These are phyloP conservation scores for Aristolochia fimbriata DNA, from an alignment of 164 flowering plant species.

Conservation along the genomic window DNA sequence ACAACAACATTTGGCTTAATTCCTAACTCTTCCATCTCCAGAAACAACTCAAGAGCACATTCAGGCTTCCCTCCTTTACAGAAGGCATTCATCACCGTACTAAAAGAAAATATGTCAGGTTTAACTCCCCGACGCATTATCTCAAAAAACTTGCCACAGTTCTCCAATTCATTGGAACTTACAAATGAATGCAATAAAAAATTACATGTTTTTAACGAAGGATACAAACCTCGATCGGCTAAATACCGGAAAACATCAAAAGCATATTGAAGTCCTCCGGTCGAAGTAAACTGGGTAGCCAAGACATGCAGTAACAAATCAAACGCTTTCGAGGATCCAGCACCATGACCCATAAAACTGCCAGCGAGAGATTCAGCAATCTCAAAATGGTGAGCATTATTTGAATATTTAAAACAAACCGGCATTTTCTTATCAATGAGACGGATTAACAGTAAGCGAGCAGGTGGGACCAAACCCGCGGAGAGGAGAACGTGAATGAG, in stretches of 20 bases:
- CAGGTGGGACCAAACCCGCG: slow-evolving; percentile 29
- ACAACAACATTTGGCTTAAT: slow-evolving; percentile 47
- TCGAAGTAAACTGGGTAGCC: slow-evolving; percentile 32
- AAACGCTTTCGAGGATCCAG: slow-evolving; percentile 5
- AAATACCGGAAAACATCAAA: slow-evolving; percentile 39
- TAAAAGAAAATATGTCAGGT: slow-evolving; percentile 48
- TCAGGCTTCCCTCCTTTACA: slow-evolving; percentile 45
- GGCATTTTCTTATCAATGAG: slow-evolving; percentile 54
- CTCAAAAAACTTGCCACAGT: slow-evolving; percentile 34
- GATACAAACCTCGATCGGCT: slow-evolving; percentile 32
- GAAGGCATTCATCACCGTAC: slow-evolving; percentile 45
- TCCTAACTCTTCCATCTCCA: slow-evolving; percentile 42
- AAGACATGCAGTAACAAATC: slow-evolving; percentile 63
- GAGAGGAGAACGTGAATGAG: slow-evolving; percentile 41
- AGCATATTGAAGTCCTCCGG: slow-evolving; percentile 23
- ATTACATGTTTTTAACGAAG: slow-evolving; percentile 51
- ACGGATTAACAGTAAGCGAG: slow-evolving; percentile 53
- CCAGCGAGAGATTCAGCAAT: slow-evolving; percentile 15
- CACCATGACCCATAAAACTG: slow-evolving; percentile 4
- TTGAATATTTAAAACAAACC: slow-evolving; percentile 13
- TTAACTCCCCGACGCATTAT: slow-evolving; percentile 20
- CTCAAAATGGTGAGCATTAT: slow-evolving; percentile 24
- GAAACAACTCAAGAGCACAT: slow-evolving; percentile 45
- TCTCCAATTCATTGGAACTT: slow-evolving; percentile 35
- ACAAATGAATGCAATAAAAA: slow-evolving; percentile 51